These are phyloP conservation scores for Arbutus unedo DNA, from an alignment of 148 eudicot species.

Conservation along the genomic window DNA sequence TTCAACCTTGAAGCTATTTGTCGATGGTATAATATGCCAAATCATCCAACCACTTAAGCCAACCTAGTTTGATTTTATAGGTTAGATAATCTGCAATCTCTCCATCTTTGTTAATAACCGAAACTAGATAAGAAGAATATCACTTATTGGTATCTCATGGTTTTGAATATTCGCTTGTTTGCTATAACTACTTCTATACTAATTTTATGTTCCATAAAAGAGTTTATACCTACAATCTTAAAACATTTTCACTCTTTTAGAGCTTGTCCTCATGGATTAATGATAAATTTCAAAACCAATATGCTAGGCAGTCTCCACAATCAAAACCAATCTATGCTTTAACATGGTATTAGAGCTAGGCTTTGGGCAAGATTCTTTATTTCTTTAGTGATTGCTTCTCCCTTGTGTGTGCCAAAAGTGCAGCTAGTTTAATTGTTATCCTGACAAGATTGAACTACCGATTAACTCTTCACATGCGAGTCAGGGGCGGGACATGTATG, in stretches of 20 bases:
- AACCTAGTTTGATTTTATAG: background rate
- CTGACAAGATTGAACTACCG: too few relatives aligned
- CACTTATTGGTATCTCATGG: background rate
- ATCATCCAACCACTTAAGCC: background rate
- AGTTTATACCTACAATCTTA: background rate
- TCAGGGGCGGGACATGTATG: background rate
- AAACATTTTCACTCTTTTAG: background rate
- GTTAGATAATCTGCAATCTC: background rate
- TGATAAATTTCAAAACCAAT: background rate
- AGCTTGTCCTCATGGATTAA: background rate
- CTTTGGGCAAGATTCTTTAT: background rate
- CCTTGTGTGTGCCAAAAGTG: too few relatives aligned
- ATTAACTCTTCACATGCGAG: too few relatives aligned
- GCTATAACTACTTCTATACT: background rate
- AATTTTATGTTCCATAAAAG: background rate
- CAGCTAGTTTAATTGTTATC: too few relatives aligned
- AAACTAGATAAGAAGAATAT: background rate
- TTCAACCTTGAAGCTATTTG: background rate
- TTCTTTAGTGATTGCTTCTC: too few relatives aligned
- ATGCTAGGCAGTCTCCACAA: background rate
- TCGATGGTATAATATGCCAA: background rate
- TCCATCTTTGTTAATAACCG: background rate
- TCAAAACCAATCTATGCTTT: background rate
- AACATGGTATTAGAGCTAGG: background rate
- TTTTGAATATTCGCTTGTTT: background rate